Evolutionary conservation across 2,329 filamentous ascomycete genomes (phyloP), one percentile per base, ranked within the genome.

Genomic region (Aspergillus ochraceoroseus): DNA sequence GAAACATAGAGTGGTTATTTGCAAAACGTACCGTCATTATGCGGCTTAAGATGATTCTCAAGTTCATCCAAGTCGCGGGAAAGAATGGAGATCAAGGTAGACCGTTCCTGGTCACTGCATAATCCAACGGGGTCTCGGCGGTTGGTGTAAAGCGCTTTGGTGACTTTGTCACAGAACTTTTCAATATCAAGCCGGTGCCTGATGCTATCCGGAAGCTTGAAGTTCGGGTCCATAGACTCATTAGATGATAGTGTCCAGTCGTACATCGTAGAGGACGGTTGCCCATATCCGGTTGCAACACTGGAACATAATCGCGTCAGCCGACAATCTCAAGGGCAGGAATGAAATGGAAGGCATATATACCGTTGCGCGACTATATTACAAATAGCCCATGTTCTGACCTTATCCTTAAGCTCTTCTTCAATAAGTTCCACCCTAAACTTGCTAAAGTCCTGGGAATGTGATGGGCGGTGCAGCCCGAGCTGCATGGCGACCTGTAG

Each of bases 401-500:
- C 70, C 30, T 80, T 73, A 57, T 84, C 80, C 34, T 73, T 72
- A 44, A 82, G 70, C 47, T 82, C 79, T 48, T 80, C 78, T 39
- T 80, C 76, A 33, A 75, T 70, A 13, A 82, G 61, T 37, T 80
- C 66, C 14, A 72, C 62, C 6, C 68, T 62, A 45, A 72, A 73
- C 38, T 72, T 73, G 49, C 64, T 70, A 44, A 73, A 73, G 51
- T 73, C 70, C 46, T 82, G 77, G 2, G 77, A 74, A 56, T 82
- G 77, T 0, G 76, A 79, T 2, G 79, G 79, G 19, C 79, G 70
- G 55, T 83, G 79, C 14, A 83, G 64, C 28, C 79, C 79, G 44
- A 81, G 77, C 53, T 82, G 78, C 71, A 81, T 77, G n/a, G 79
- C 77, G 30, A 82, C 71, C 56, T 82, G 77, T 64, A 82, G 76